Conservation (phyloP, 805 yeast species). For the Yarrowia phangngaensis region DNA sequence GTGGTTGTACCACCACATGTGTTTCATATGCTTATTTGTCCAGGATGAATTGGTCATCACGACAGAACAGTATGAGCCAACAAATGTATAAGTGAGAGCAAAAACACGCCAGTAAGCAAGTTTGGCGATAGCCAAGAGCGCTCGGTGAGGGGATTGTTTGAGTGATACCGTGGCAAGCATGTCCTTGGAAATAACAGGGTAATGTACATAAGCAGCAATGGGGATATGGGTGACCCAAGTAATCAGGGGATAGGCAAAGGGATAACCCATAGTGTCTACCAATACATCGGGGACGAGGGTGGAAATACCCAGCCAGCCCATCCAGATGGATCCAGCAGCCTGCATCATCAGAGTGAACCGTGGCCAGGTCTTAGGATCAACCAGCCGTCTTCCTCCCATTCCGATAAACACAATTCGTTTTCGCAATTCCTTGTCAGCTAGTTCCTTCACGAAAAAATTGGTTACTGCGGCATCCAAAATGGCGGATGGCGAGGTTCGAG, state of each 20-base stretch:
- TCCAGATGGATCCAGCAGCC: constrained; percentile 68
- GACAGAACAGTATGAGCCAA: constrained; percentile 63
- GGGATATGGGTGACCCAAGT: constrained; percentile 61
- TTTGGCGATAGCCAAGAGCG: constrained; percentile 29
- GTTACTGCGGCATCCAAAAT: constrained; percentile 43
- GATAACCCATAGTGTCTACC: constrained; percentile 92
- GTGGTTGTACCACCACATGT: constrained; percentile 56
- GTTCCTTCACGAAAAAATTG: constrained; percentile 30
- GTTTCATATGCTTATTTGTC: constrained; percentile 73
- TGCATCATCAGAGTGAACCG: constrained; percentile 81
- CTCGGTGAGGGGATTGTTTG: constrained; percentile 35
- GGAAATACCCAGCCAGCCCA: constrained; percentile 67
- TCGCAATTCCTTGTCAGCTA: constrained; percentile 46
- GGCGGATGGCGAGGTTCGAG: constrained; percentile 43
- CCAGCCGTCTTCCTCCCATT: constrained; percentile 52
- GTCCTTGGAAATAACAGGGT: constrained; percentile 83
- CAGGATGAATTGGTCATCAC: constrained; percentile 83
- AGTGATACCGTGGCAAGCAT: constrained; percentile 63
- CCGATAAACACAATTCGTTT: constrained; percentile 59
- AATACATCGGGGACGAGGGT: constrained; percentile 78
- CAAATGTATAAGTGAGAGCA: constrained; percentile 57
- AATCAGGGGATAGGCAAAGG: constrained; percentile 74
- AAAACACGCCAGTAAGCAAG: constrained; percentile 65
- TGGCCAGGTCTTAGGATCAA: constrained; percentile 72
- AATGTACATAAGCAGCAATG: constrained; percentile 84